phyloP scores from a whole-genome alignment of 73 alveolate genomes.

The Tetrahymena borealis region DNA sequence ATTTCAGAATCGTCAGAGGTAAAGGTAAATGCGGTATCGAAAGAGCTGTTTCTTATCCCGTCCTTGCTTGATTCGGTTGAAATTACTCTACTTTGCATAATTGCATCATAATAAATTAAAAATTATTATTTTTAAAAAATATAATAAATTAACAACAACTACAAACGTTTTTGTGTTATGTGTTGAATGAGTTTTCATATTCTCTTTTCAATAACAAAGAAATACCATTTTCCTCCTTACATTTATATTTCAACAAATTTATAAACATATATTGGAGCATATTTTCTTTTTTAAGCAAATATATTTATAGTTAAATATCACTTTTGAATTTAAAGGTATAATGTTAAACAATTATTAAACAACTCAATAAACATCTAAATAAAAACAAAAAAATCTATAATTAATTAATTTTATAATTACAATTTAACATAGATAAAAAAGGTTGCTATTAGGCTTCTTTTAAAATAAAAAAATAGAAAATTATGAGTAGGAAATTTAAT shows the following conservation, averaged over 20 bases:
- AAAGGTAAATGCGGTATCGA: slow-evolving; percentile 36
- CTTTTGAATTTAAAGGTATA: no score
- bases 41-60: slow-evolving; percentile 23
- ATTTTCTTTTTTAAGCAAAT: no score
- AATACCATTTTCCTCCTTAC: neutral
- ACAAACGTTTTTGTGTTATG: neutral
- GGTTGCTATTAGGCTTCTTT: no score
- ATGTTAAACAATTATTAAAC: no score
- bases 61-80: slow-evolving; percentile 7
- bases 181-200: neutral
- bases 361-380: no score
- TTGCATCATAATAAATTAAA: neutral
- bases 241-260: neutral
- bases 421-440: no score
- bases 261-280: no score
- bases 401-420: no score
- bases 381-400: no score
- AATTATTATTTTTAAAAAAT: neutral
- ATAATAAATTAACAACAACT: neutral
- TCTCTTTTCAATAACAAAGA: neutral
- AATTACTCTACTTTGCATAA: neutral
- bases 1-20: slow-evolving; percentile 1
- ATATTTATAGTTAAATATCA: no score
- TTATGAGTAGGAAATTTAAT: no score
- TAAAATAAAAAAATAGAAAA: no score